Percentiles rank a stretch among this genome's conserved stretches.
phyloP scores from a whole-genome alignment of 2,329 filamentous ascomycete species.

The Trichoderma sp. region DNA sequence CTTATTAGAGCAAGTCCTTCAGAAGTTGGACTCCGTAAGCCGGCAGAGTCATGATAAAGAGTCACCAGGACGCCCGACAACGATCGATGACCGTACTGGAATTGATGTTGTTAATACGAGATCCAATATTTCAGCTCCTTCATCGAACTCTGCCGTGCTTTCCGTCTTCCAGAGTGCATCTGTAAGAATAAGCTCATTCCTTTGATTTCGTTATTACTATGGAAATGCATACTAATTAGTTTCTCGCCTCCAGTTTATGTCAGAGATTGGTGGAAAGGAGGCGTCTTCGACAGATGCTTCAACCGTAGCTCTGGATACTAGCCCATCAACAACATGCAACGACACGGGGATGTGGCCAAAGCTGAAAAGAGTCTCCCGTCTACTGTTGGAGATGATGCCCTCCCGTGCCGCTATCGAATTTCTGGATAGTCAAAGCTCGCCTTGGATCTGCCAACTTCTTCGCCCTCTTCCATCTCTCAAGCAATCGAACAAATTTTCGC shows the following conservation, averaged over 20 bases:
- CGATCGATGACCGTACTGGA: background rate
- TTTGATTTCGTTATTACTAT: too few relatives aligned
- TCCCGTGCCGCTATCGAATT: background rate
- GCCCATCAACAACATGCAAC: background rate
- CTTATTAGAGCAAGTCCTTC: conserved; percentile 1
- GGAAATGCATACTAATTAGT: background rate
- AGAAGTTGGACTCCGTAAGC: background rate
- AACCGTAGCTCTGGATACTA: too few relatives aligned
- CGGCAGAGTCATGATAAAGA: background rate
- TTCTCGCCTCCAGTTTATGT: background rate
- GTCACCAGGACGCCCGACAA: background rate
- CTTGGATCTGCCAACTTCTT: conserved; percentile 15
- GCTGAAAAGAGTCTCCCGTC: background rate
- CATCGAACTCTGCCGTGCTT: background rate
- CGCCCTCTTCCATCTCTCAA: conserved; percentile 14
- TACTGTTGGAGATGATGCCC: conserved; percentile 6
- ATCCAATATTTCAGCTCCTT: background rate
- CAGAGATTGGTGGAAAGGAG: background rate
- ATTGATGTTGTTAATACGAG: conserved; percentile 10
- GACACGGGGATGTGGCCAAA: background rate
- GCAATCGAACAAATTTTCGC: background rate
- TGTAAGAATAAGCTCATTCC: background rate
- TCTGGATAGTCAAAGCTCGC: conserved; percentile 12
- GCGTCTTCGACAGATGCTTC: background rate
- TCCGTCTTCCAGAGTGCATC: conserved; percentile 12